Evolutionary conservation across 2,329 filamentous ascomycete genomes (phyloP).

Genomic region (Fusarium xylarioides): DNA sequence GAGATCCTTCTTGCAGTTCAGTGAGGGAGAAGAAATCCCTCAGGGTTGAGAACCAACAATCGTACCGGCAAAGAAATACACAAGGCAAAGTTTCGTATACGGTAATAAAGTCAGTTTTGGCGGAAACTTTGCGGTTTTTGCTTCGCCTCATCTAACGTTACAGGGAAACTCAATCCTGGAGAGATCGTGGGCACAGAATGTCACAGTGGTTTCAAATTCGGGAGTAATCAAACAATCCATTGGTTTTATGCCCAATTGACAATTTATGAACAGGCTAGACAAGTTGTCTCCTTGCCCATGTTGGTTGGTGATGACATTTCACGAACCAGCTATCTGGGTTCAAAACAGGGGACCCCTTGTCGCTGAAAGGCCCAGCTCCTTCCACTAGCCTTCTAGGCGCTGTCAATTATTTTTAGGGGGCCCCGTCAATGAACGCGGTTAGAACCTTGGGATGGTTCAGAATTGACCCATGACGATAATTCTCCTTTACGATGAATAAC

Average conservation of each 20-base stretch:
- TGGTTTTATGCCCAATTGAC: neutral
- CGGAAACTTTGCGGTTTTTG: neutral
- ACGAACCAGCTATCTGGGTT: slow-evolving; percentile 5
- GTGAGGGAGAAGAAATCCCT: neutral
- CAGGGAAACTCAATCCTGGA: neutral
- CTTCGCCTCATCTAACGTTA: neutral
- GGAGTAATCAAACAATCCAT: neutral
- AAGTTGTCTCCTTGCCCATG: neutral
- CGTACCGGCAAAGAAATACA: neutral
- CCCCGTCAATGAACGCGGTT: neutral
- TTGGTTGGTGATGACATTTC: neutral
- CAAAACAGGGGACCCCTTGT: slow-evolving; percentile 19
- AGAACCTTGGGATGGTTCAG: neutral
- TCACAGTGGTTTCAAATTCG: neutral
- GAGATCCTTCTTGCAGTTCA: neutral
- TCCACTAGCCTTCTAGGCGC: slow-evolving; percentile 31
- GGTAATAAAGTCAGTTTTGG: neutral
- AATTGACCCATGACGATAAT: neutral
- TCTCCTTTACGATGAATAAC: neutral
- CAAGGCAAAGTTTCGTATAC: neutral
- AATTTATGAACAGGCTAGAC: neutral
- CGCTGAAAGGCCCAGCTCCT: neutral
- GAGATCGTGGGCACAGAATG: neutral
- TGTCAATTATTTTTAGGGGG: slow-evolving; percentile 6
- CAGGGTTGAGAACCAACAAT: neutral